Conservation (phyloP, 345 rosid species). For the Eucalyptus tenuipes region DNA sequence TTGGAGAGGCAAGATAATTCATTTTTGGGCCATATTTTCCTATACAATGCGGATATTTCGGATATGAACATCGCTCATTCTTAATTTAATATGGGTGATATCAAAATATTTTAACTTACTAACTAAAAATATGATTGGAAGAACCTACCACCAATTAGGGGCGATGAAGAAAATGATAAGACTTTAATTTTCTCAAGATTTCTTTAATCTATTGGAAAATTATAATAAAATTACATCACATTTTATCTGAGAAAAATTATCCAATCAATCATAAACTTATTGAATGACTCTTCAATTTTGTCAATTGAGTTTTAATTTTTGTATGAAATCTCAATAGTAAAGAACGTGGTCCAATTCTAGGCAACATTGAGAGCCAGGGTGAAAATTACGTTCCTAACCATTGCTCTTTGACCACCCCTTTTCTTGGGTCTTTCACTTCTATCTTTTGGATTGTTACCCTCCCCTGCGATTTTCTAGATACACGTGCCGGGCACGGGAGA, state of each 20-base stretch:
- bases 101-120: background rate
- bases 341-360: no score
- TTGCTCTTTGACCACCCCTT: background rate
- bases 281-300: rapidly evolving
- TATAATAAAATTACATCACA: rapidly evolving
- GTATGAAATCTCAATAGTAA: no score
- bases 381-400: background rate
- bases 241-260: rapidly evolving
- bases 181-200: background rate
- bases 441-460: background rate
- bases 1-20: background rate
- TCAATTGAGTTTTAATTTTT: rapidly evolving
- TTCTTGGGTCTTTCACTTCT: background rate
- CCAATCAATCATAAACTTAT: rapidly evolving
- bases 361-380: background rate
- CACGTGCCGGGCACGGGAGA: background rate
- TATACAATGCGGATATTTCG: background rate
- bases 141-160: background rate
- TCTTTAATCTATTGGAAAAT: background rate
- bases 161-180: background rate
- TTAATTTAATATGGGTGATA: no score
- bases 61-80: background rate
- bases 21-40: background rate
- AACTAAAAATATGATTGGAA: background rate
- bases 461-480: background rate